Conservation (phyloP, 176 grass and related monocot genomes). For the Bolboschoenus planiculmis region DNA sequence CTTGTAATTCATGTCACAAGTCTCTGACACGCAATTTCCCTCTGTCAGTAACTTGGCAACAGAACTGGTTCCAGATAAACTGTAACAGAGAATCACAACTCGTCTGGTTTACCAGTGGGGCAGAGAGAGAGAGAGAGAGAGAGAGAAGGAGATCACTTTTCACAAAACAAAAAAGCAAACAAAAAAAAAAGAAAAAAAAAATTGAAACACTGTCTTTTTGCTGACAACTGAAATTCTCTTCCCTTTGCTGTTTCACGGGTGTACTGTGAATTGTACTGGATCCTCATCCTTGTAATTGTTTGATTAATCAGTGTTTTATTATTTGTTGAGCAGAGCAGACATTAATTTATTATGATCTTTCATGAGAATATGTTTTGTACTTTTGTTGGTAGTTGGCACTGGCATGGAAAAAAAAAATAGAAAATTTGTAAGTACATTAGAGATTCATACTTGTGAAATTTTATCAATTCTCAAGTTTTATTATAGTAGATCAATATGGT, state of each 20-base stretch:
- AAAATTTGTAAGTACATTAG: too few species aligned
- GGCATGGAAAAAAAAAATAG: neutral
- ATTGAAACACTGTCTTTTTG: neutral
- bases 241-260: neutral
- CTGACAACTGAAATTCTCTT: neutral
- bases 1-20: neutral
- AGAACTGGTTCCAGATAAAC: neutral
- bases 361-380: neutral
- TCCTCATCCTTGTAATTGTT: neutral
- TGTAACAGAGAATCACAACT: neutral
- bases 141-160: too few species aligned
- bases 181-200: neutral
- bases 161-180: too few species aligned
- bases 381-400: neutral
- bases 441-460: too few species aligned
- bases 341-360: neutral
- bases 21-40: neutral
- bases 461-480: too few species aligned
- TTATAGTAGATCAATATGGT: too few species aligned
- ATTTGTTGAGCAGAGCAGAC: neutral
- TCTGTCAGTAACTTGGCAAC: neutral
- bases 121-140: too few species aligned
- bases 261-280: neutral
- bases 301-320: neutral
- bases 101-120: neutral